Evolutionary conservation across 371 early-diverging fungal species (phyloP), one percentile per base, ranked within the genome.

Genomic region (Mortierella sp.): DNA sequence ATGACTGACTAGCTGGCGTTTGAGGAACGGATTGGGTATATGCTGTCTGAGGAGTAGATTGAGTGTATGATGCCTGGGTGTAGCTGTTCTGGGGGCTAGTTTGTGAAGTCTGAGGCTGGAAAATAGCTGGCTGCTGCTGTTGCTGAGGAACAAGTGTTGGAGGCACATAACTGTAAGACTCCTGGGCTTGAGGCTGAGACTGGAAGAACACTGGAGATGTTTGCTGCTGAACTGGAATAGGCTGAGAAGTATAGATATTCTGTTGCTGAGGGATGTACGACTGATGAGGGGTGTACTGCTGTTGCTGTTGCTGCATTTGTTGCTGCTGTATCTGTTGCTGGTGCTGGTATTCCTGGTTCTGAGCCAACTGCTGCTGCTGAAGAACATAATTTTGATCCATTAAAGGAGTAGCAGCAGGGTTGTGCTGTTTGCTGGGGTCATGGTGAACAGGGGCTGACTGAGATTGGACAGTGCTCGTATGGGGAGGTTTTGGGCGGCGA

Each of bases 181-280:
- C 61, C 28, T 71, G 68, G 22, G 31, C n/a, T 7, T 53, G 54
- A 1, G 49, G 22, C 23, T 64, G 69, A 3, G 68, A 34, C 54
- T 75, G 75, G 69, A 75, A 75, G 61, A 75, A 59, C 2, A 64
- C 43, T 13, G 75, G 75, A 22, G 43, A 5, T 40, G 55, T 5
- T 45, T 64, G 58, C 9, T 65, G 57, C 28, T 37, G 35, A 31
- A 6, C 54, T 22, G 56, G 22, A 45, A 57, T 32, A 29, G 43
- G 57, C 8, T 65, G 57, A 13, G 43, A 28, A 26, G 66, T 22
- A 47, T 58, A 66, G 13, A n/a, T 15, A 31, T 45, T 23, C 37
- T 57, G 58, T 23, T 45, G 47, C 26, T 61, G 68, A 29, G 61
- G 55, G 10, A 54, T 26, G 28, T 51, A 65, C 23, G 65, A 19